Base-by-base conservation (phyloP, 2,329 filamentous ascomycete genomes). In the Coccinonectria pachysandricola region DNA sequence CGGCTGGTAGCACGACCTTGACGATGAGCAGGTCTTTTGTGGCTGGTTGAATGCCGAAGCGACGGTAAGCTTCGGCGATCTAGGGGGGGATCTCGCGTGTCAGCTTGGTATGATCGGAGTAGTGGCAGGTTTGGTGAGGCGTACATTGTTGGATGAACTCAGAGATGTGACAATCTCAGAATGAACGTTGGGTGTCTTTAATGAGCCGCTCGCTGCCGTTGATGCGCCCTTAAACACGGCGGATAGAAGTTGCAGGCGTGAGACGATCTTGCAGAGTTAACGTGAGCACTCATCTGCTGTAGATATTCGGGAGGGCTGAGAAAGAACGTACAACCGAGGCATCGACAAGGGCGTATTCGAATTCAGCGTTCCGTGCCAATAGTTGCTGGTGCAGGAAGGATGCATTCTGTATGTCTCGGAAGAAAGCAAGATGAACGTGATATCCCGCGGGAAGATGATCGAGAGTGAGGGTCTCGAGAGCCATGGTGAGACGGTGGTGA, bases 291-390 rank as follows among this genome's bases (percentile, higher is more conserved):
- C 11, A 15, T 18, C 14, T 8, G 6, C 12, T 18, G 21, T 4
- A 24, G 31, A 15, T 27, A 27, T 8, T n/a, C 21, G 16, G 15
- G n/a, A 20, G 21, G n/a, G 25, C 15, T 21, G 11, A 15, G 9
- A 15, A 24, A 28, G 26, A 36, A 57, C 67, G 35, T 65, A 87
- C 79, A 52, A 82, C 72, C 23, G 72, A 75, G 12, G 86, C 86
- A 57, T 98, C 88, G 23, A 98, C 71, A 40, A 98, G 81, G 17
- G 87, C 86, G 63, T 96, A 96, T 56, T 96, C 86, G 45, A 87
- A 96, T 7, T 79, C 77, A 8, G 72, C 49, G 49, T 96, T 94
- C 27, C 83, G 81, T 5, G 74, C 69, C n/a, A 96, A 65, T 5
- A 98, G 72, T 58, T 95, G 87, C 42, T 78, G 65, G 27, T 86